A percentile compares a stretch with the other conserved stretches of the same genome.
phyloP scores from a whole-genome alignment of 2,329 filamentous ascomycete species.

The Microascus cirrosus region DNA sequence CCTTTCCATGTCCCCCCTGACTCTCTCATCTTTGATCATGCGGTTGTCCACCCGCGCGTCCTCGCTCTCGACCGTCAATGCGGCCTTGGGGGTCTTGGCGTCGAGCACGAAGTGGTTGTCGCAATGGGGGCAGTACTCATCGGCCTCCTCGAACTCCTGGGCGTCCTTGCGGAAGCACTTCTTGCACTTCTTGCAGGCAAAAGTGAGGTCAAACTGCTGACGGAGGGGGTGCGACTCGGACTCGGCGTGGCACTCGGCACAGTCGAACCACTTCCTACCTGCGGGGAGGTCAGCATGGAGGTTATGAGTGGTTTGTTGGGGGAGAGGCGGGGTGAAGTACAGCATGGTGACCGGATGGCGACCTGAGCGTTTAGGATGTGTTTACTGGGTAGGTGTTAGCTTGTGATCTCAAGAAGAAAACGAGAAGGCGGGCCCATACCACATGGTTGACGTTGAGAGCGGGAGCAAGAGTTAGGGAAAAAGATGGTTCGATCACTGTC shows the following conservation, averaged over 20 bases:
- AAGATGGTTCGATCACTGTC: background rate
- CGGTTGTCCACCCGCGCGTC: conserved; percentile 75
- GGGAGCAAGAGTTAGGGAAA: background rate
- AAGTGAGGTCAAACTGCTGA: conserved; percentile 78
- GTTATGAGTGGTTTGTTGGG: background rate
- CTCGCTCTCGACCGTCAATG: conserved; percentile 80
- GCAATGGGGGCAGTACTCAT: conserved; percentile 98
- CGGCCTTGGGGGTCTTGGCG: conserved; percentile 70
- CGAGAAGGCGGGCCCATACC: background rate
- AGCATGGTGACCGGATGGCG: conserved; percentile 89
- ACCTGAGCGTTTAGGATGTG: conserved; percentile 98
- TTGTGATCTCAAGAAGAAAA: background rate
- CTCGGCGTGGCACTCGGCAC: conserved; percentile 86
- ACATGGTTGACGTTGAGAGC: background rate
- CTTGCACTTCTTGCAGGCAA: conserved; percentile 97
- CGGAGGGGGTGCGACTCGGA: conserved; percentile 64
- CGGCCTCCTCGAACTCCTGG: conserved; percentile 84
- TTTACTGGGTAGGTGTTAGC: conserved; percentile 50
- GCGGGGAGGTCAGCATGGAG: background rate
- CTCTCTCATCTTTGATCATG: conserved; percentile 87
- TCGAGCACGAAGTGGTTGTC: conserved; percentile 98
- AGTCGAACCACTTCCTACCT: conserved; percentile 98
- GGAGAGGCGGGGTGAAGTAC: conserved; percentile 37
- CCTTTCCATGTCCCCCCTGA: conserved; percentile 41
- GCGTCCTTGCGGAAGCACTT: conserved; percentile 96